phyloP scores from a whole-genome alignment of 2,329 filamentous ascomycete species.

The Exophiala spinifera region DNA sequence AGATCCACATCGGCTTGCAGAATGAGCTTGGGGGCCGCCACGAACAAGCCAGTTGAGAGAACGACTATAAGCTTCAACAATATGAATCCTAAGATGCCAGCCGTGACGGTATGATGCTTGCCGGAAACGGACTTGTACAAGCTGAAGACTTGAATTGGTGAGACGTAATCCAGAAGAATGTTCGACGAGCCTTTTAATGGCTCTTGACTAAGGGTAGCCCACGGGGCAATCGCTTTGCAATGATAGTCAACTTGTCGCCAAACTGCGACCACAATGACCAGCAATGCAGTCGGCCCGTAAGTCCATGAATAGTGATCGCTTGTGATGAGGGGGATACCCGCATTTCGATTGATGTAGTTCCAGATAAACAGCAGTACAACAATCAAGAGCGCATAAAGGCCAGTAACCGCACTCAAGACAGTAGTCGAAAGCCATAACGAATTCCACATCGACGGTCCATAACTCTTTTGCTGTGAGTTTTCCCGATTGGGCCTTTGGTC shows the following conservation, averaged over 20 bases:
- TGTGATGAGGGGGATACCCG: conserved; percentile 15
- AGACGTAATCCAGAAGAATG: conserved; percentile 34
- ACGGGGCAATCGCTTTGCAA: conserved; percentile 32
- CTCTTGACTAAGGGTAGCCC: conserved; percentile 30
- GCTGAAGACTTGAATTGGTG: conserved; percentile 29
- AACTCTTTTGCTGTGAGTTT: too few relatives aligned
- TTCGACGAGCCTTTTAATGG: conserved; percentile 16
- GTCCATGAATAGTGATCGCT: conserved; percentile 27
- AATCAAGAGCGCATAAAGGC: not conserved
- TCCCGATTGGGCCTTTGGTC: too few relatives aligned
- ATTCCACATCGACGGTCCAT: too few relatives aligned
- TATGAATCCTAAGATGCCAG: conserved; percentile 30
- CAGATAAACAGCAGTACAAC: not conserved
- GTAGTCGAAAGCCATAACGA: too few relatives aligned
- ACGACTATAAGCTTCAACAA: conserved; percentile 31
- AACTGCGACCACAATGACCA: conserved; percentile 30
- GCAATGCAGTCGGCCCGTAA: conserved; percentile 29
- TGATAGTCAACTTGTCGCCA: conserved; percentile 36
- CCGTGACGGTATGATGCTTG: conserved; percentile 28
- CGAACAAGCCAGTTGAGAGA: conserved; percentile 32
- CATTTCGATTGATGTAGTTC: not conserved
- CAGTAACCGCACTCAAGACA: too few relatives aligned
- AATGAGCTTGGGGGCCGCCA: conserved; percentile 20
- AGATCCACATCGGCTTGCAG: not conserved
- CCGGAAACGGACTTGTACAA: conserved; percentile 30